Percentiles rank a stretch among this genome's conserved stretches.
These are phyloP conservation scores for Stephania cephalantha DNA, from an alignment of 164 flowering plant genomes.

Conservation along the genomic window DNA sequence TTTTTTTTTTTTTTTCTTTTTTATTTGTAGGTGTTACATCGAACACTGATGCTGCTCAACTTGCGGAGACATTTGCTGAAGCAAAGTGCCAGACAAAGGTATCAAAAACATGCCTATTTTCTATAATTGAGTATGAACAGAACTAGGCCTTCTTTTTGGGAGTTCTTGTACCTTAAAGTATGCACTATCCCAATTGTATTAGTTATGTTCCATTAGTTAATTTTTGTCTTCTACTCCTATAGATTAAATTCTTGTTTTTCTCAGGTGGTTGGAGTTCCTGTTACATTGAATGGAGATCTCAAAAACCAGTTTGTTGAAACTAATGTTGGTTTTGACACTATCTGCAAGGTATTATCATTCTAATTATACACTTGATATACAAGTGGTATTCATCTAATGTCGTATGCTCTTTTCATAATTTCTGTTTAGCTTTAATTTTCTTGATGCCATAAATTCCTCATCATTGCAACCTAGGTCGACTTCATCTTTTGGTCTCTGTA, in stretches of 20 bases:
- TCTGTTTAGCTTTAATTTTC: too few species aligned
- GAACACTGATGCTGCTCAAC: slow-evolving; percentile 98
- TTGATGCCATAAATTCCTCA: too few species aligned
- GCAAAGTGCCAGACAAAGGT: slow-evolving; percentile 90
- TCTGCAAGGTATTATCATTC: slow-evolving; percentile 65
- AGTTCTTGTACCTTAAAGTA: not conserved
- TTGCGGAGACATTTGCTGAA: slow-evolving; percentile 96
- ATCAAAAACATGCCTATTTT: not conserved
- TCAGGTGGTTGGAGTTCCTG: slow-evolving; percentile 98
- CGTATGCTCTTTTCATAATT: too few species aligned
- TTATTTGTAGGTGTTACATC: slow-evolving; percentile 78
- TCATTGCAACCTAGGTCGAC: too few species aligned
- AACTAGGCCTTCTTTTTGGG: not conserved
- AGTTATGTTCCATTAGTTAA: not conserved
- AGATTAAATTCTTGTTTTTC: not conserved
- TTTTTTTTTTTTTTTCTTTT: too few species aligned
- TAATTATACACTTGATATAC: not conserved
- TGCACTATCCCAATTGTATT: not conserved
- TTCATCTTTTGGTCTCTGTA: too few species aligned
- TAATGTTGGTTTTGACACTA: slow-evolving; percentile 96
- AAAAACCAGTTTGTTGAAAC: slow-evolving; percentile 97
- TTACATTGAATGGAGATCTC: slow-evolving; percentile 93
- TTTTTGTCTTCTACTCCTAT: not conserved
- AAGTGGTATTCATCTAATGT: not conserved
- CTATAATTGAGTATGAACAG: not conserved